These are phyloP conservation scores for Candida golubevii DNA, from an alignment of 805 yeast species.

Conservation along the genomic window DNA sequence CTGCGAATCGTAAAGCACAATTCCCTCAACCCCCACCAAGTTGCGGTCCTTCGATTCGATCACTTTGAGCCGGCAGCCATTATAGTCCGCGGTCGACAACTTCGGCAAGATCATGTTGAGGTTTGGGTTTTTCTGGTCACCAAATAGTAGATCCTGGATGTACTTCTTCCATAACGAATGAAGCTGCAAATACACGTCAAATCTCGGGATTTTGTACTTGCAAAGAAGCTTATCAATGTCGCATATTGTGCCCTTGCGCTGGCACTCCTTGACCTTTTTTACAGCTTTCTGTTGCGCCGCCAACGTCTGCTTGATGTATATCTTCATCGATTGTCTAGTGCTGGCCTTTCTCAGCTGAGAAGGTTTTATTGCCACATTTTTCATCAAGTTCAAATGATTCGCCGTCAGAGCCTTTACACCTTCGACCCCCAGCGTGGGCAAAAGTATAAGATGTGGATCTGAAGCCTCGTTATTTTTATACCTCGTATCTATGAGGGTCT, in stretches of 20 bases:
- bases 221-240: conserved; percentile 22
- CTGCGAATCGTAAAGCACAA: conserved; percentile 82
- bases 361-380: conserved; percentile 9
- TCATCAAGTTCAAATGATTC: conserved; percentile 2
- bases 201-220: conserved; percentile 34
- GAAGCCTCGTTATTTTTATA: conserved; percentile 31
- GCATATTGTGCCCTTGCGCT: conserved; percentile 14
- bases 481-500: conserved; percentile 40
- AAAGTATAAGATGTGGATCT: conserved; percentile 39
- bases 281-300: conserved; percentile 36
- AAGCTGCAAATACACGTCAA: conserved; percentile 50
- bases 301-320: conserved; percentile 35
- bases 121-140: conserved; percentile 24
- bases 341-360: conserved; percentile 18
- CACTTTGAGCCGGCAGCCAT: conserved; percentile 68
- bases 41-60: conserved; percentile 52
- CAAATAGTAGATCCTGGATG: conserved; percentile 51
- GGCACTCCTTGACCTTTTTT: conserved; percentile 34
- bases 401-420: conserved; percentile 13
- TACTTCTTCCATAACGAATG: conserved; percentile 73
- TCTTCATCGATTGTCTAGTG: conserved; percentile 40
- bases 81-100: conserved; percentile 73
- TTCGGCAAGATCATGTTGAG: conserved; percentile 43
- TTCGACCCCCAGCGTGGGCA: conserved; percentile 15
- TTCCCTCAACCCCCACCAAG: conserved; percentile 62